Conservation (phyloP, 345 rosid species). For the Ceriops decandra region DNA sequence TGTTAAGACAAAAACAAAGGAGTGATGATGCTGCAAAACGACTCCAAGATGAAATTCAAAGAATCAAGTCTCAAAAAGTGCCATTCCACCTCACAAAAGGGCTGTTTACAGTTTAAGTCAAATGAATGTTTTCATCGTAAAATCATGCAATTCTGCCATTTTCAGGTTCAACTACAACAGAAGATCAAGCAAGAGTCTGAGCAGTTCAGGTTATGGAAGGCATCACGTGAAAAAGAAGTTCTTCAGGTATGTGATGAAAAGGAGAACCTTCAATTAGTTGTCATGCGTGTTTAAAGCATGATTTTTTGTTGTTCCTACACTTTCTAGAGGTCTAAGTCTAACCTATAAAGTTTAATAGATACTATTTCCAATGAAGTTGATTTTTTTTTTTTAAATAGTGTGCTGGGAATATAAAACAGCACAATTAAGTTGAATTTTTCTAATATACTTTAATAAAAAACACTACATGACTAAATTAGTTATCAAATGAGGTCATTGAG, state of each 20-base stretch:
- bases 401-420: not conserved
- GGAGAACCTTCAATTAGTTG: not conserved
- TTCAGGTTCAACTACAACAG: slow-evolving; percentile 81
- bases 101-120: not conserved
- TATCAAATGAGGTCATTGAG: no score
- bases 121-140: not conserved
- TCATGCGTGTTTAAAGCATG: not conserved
- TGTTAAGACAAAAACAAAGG: slow-evolving; percentile 92
- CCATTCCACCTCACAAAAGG: slow-evolving; percentile 6
- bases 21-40: slow-evolving; percentile 85
- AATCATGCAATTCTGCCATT: slow-evolving; percentile 10
- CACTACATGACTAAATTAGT: no score
- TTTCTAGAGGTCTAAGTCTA: no score
- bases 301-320: not conserved
- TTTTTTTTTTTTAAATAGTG: no score
- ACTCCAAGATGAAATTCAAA: slow-evolving; percentile 86
- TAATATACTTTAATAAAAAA: no score
- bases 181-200: slow-evolving; percentile 95
- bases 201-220: slow-evolving; percentile 87
- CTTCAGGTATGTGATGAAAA: slow-evolving; percentile 59
- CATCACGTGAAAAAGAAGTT: slow-evolving; percentile 90
- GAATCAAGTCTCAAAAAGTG: slow-evolving; percentile 86
- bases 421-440: not conserved
- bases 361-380: no score
- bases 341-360: no score